Conservation (phyloP, 495 filamentous ascomycete species). For the Thozetella sp. region DNA sequence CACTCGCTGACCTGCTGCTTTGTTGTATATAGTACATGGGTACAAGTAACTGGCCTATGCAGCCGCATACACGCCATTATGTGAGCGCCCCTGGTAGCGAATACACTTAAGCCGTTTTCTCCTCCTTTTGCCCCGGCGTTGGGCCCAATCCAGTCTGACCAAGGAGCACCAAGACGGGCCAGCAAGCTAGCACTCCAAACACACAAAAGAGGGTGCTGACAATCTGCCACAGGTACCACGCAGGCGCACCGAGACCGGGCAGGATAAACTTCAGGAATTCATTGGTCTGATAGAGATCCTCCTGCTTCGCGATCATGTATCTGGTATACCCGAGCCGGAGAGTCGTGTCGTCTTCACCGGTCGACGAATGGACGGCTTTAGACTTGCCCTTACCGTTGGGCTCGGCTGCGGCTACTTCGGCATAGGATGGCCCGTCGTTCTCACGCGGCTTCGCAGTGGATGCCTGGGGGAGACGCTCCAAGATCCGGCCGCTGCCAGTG, state of each 20-base stretch:
- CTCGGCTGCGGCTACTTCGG: conserved; percentile 5
- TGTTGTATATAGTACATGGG: no score
- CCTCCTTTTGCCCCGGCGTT: neutral
- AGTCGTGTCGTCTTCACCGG: neutral
- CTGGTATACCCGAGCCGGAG: conserved; percentile 8
- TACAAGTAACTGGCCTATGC: no score
- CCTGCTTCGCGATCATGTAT: conserved; percentile 74
- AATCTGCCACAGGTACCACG: conserved; percentile 58
- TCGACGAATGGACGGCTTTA: conserved; percentile 6
- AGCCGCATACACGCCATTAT: no score
- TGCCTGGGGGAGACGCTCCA: neutral
- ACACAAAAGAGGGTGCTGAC: conserved; percentile 64
- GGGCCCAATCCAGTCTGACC: neutral
- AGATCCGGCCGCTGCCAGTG: conserved; percentile 12
- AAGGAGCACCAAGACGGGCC: conserved; percentile 14
- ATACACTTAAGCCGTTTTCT: neutral
- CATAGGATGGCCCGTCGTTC: conserved; percentile 2
- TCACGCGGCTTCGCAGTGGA: neutral
- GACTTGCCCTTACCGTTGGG: neutral
- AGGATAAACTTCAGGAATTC: conserved; percentile 74
- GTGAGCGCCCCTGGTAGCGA: no score
- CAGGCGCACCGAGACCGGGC: conserved; percentile 44
- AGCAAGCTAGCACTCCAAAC: conserved; percentile 40
- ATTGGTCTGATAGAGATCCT: conserved; percentile 81
- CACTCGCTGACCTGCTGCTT: no score